Conservation (phyloP, 192 early-diverging fungal genomes). For the Linnemannia schmuckeri region DNA sequence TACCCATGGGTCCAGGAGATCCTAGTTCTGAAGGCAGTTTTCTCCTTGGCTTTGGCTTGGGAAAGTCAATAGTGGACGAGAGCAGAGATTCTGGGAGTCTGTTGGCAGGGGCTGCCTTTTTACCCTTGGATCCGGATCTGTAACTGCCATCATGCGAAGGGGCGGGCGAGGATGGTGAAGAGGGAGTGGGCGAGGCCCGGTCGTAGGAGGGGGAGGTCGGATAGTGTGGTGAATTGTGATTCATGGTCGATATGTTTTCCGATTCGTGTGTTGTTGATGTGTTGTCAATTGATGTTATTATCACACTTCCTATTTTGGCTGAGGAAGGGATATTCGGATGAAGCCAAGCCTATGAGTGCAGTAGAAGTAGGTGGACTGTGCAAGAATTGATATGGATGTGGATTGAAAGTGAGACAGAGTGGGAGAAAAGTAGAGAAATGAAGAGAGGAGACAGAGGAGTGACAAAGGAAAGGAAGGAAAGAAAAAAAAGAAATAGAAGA, state of each 20-base stretch:
- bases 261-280: background rate
- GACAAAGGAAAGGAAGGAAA: background rate
- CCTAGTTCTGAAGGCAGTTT: constrained; percentile 50
- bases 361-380: background rate
- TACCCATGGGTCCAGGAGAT: constrained; percentile 37
- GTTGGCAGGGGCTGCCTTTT: constrained; percentile 30
- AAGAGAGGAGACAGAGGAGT: background rate
- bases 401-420: background rate
- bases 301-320: background rate
- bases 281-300: background rate
- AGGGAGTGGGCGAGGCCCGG: constrained; percentile 48
- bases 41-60: constrained; percentile 54
- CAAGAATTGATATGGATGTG: too few relatives aligned
- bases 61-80: constrained; percentile 54
- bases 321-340: background rate
- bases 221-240: constrained; percentile 52
- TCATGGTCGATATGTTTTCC: constrained; percentile 25
- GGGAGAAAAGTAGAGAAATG: background rate
- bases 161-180: constrained; percentile 52
- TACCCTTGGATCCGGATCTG: constrained; percentile 40
- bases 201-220: constrained; percentile 50
- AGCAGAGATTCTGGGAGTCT: constrained; percentile 53
- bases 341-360: background rate
- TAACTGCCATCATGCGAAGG: constrained; percentile 54
- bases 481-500: background rate